Evolutionary conservation across 2,329 filamentous ascomycete species (phyloP).

Genomic region (Fusarium sp.): DNA sequence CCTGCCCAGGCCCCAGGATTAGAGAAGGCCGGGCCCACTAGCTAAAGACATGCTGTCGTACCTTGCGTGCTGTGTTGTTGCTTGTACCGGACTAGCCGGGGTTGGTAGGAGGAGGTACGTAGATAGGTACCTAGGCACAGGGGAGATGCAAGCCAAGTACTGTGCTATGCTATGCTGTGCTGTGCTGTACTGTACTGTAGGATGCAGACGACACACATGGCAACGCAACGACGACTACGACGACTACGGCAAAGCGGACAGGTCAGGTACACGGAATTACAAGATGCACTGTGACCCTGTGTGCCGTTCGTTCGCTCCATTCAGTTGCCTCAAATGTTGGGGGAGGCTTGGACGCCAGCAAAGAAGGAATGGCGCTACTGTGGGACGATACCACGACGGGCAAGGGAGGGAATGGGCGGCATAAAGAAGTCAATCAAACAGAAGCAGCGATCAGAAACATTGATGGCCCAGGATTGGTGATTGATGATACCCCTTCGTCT

Average conservation of each 20-base stretch:
- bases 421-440: constrained; percentile 36
- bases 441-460: constrained; percentile 33
- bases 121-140: constrained; percentile 2
- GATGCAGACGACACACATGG: neutral
- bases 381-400: constrained; percentile 39
- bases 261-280: neutral
- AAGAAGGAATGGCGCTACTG: constrained; percentile 39
- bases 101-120: neutral
- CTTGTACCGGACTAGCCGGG: constrained; percentile 30
- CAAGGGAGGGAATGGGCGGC: constrained; percentile 28
- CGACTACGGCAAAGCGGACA: constrained; percentile 10
- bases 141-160: constrained; percentile 15
- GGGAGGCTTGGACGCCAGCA: constrained; percentile 26
- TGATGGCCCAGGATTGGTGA: constrained; percentile 24
- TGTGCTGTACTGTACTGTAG: neutral
- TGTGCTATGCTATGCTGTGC: neutral
- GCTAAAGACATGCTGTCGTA: constrained; percentile 23
- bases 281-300: constrained; percentile 28
- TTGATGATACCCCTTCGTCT: constrained; percentile 33
- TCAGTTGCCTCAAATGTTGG: constrained; percentile 18
- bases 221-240: constrained; percentile 12
- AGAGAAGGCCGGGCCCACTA: constrained; percentile 1
- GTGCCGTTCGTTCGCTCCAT: neutral
- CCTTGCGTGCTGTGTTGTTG: constrained; percentile 28
- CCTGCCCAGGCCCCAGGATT: constrained; percentile 2